Evolutionary conservation across 2,329 filamentous ascomycete species (phyloP).

Genomic region (Domatiomyces catenatus): DNA sequence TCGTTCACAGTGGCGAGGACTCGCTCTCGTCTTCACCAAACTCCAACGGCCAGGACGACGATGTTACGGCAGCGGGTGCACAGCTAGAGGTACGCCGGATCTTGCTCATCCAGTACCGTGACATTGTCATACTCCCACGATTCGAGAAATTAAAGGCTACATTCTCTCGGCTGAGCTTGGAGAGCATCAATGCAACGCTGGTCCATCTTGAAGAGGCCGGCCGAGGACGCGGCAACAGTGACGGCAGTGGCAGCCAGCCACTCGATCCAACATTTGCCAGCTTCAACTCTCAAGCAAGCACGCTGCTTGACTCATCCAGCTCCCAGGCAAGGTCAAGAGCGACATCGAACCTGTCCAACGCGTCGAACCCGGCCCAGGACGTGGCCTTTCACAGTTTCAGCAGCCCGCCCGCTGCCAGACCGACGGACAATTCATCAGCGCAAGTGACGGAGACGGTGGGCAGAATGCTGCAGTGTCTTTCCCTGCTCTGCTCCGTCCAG

Average conservation of each 20-base stretch:
- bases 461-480: conserved; percentile 90
- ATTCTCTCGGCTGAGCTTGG: conserved; percentile 76
- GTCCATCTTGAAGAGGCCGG: conserved; percentile 23
- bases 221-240: conserved; percentile 14
- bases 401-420: conserved; percentile 21
- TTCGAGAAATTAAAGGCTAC: conserved; percentile 80
- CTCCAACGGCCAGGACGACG: conserved; percentile 12
- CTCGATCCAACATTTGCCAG: conserved; percentile 61
- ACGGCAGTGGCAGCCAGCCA: conserved; percentile 29
- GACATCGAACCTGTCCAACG: conserved; percentile 61
- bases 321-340: conserved; percentile 56
- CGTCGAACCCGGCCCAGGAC: conserved; percentile 28
- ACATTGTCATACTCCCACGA: conserved; percentile 72
- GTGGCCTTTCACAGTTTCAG: conserved; percentile 29
- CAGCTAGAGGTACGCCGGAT: conserved; percentile 77
- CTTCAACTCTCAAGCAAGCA: conserved; percentile 66
- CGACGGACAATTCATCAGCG: conserved; percentile 39
- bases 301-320: conserved; percentile 55
- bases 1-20: conserved; percentile 38
- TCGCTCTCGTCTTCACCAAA: conserved; percentile 20
- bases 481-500: conserved; percentile 66
- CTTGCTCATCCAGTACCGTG: conserved; percentile 74
- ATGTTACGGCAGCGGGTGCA: conserved; percentile 32
- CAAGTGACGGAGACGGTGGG: conserved; percentile 89
- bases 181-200: conserved; percentile 49